Base-by-base conservation (phyloP, 192 early-diverging fungal species). In the Rhizophagus clarus region DNA sequence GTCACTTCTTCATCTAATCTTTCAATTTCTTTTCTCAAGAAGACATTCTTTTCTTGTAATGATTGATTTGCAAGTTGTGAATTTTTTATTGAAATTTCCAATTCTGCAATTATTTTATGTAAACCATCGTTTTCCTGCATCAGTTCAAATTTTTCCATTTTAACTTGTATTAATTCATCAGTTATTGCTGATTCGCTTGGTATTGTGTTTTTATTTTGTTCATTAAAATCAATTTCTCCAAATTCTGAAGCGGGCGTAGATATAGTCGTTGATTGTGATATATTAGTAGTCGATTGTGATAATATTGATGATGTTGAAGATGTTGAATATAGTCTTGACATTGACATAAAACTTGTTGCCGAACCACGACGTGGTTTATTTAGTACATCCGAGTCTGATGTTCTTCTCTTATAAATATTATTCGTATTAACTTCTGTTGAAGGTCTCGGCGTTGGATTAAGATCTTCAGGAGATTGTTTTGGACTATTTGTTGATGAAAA, bases 91-190 rank as follows among this genome's bases (percentile, higher is more conserved):
- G 61, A 31, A 10, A 62, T 61, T 29, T 82, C 77, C 0, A 82
- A 49, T 66, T 84, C 76, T 2, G 71, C 66, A 37, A 84, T 14
- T 11, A 79, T 70, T n/a, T 81, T 67, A n/a, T 56, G 22, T 11
- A 79, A 20, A 66, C 69, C 77, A 20, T 82, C 51, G 51, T 56
- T 56, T 22, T 22, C 51, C 17, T 56, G 51, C 51, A 56, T 22
- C 4, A 56, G 17, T 22, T 56, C 51, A 22, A 56, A 85, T 32
- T 87, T 87, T 37, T 82, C 83, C 28, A 82, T 29, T 45, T 87
- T 87, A n/a, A 79, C 49, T 17, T 62, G 71, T 24, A 83, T 81
- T 24, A 87, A 26, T 76, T 87, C 86, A 15, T 81, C 66, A 12
- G 82, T 82, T 26, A 85, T 26, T 40, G 10, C 63, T 8, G n/a